Conservation (phyloP, 345 rosid species). For the Laguncularia racemosa region DNA sequence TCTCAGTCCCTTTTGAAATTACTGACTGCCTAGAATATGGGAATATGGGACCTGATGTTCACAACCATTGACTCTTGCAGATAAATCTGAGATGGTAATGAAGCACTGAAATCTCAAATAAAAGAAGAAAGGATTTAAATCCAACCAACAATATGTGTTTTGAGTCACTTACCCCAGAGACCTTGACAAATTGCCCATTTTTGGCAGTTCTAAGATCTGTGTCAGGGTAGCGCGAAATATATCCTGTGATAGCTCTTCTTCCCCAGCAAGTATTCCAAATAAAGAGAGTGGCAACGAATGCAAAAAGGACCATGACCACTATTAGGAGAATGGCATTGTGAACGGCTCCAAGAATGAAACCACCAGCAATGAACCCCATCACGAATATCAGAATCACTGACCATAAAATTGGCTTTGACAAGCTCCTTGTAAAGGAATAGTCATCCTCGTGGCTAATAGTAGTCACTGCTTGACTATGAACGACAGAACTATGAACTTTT, state of each 20-base stretch:
- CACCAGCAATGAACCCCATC: slow-evolving; percentile 87
- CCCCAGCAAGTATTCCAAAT: slow-evolving; percentile 84
- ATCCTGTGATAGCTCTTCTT: slow-evolving; percentile 63
- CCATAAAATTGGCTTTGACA: slow-evolving; percentile 77
- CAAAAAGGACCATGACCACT: slow-evolving; percentile 65
- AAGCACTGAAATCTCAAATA: too few species aligned
- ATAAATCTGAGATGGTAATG: too few species aligned
- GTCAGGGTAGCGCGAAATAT: slow-evolving; percentile 73
- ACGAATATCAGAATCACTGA: slow-evolving; percentile 57
- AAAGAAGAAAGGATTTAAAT: not conserved
- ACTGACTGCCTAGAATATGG: too few species aligned
- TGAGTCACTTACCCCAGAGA: slow-evolving; percentile 81
- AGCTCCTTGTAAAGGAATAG: slow-evolving; percentile 56
- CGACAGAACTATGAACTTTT: slow-evolving; percentile 48
- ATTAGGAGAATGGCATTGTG: slow-evolving; percentile 77
- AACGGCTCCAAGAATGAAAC: slow-evolving; percentile 81
- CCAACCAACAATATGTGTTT: not conserved
- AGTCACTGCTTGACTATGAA: slow-evolving; percentile 78
- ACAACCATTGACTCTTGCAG: too few species aligned
- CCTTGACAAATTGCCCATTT: slow-evolving; percentile 93
- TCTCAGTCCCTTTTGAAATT: too few species aligned
- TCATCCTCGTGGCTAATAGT: slow-evolving; percentile 62
- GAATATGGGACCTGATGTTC: too few species aligned
- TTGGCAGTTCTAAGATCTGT: slow-evolving; percentile 93
- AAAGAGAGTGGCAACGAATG: slow-evolving; percentile 59